Conservation (phyloP, 108 stramenopile genomes). For the Skeletonema grethae region DNA sequence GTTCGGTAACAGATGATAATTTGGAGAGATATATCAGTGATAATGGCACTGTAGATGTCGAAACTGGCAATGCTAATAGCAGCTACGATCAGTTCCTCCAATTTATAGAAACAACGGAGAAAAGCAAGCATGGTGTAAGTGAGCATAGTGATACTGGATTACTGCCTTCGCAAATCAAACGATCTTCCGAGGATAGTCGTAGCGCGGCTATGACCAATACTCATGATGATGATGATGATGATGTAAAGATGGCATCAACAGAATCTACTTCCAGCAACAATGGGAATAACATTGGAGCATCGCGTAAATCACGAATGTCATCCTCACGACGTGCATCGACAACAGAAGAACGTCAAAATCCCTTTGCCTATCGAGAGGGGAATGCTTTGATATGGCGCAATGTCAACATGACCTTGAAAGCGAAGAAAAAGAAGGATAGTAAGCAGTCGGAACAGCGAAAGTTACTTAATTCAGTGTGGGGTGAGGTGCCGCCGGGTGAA, state of each 20-base stretch:
- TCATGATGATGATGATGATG: not conserved
- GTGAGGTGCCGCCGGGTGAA: constrained; percentile 66
- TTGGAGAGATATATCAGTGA: not conserved
- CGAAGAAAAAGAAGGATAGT: constrained; percentile 19
- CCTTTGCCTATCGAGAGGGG: constrained; percentile 68
- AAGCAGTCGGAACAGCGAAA: constrained; percentile 32
- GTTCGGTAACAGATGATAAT: not conserved
- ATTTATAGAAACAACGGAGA: not conserved
- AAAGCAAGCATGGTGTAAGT: not conserved
- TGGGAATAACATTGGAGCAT: no score
- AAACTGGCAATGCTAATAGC: not conserved
- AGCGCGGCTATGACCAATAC: not conserved
- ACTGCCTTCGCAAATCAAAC: not conserved
- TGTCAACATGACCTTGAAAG: constrained; percentile 69
- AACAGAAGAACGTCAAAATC: constrained; percentile 47
- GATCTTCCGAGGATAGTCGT: not conserved
- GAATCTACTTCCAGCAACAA: not conserved
- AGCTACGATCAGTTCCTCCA: not conserved
- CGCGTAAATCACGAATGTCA: no score
- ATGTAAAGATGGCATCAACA: not conserved
- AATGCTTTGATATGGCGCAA: constrained; percentile 64
- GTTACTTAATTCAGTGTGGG: constrained; percentile 66
- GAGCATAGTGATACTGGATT: constrained; percentile 1
- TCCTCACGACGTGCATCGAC: constrained; percentile 26
- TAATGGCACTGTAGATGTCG: not conserved